Percentiles rank a stretch among this genome's conserved stretches.
Conservation (phyloP, 495 filamentous ascomycete genomes). For the Astrocystis sublimbata region DNA sequence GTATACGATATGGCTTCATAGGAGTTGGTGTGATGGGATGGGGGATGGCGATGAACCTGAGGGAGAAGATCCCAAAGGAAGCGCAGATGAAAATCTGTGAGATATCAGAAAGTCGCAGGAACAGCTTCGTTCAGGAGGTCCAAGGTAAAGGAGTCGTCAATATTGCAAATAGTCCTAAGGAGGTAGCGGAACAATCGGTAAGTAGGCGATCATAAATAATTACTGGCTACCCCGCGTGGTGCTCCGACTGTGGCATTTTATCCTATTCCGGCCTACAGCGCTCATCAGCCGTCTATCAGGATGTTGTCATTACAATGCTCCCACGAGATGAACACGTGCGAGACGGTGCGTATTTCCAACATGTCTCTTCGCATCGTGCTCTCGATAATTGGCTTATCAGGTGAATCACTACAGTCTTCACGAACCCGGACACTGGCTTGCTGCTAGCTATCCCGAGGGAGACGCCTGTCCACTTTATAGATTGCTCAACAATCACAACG, state of each 20-base stretch:
- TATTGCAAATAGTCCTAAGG: slow-evolving; percentile 23
- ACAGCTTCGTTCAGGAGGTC: slow-evolving; percentile 35
- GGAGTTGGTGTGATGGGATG: slow-evolving; percentile 35
- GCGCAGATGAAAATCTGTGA: slow-evolving; percentile 44
- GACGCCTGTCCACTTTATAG: slow-evolving; percentile 34
- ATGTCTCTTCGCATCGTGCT: too few relatives aligned
- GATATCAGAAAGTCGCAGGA: slow-evolving; percentile 35
- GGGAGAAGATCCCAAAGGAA: slow-evolving; percentile 37
- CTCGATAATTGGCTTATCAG: too few relatives aligned
- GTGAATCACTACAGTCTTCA: slow-evolving; percentile 27
- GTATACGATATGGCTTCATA: slow-evolving; percentile 16
- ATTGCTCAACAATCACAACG: slow-evolving; percentile 40
- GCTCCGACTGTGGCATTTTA: background rate
- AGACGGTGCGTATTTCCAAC: slow-evolving; percentile 11
- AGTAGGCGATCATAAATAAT: background rate
- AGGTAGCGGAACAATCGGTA: slow-evolving; percentile 48
- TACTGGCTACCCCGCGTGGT: background rate
- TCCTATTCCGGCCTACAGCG: too few relatives aligned
- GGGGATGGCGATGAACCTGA: slow-evolving; percentile 49
- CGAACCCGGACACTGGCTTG: slow-evolving; percentile 31
- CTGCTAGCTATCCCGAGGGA: slow-evolving; percentile 23
- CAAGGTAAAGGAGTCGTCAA: slow-evolving; percentile 17
- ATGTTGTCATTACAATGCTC: slow-evolving; percentile 35
- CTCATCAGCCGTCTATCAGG: slow-evolving; percentile 20
- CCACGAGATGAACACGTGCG: slow-evolving; percentile 36